Conservation (phyloP, 176 grass and related monocot genomes). For the Coix lacrymajobi region DNA sequence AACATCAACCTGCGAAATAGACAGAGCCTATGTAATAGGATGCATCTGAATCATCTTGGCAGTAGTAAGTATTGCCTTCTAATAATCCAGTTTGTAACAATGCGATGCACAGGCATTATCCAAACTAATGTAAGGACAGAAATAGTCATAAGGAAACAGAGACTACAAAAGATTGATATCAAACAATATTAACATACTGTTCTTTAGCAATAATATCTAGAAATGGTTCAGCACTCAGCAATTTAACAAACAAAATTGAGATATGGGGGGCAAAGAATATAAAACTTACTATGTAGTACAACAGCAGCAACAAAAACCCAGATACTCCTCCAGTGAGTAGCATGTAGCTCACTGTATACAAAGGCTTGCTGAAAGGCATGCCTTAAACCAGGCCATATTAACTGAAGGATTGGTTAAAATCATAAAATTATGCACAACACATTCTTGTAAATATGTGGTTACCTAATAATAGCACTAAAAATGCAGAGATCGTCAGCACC, state of each 20-base stretch:
- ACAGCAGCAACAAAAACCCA: constrained; percentile 61
- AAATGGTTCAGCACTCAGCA: not conserved
- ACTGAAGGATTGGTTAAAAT: constrained; percentile 11
- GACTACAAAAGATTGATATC: not conserved
- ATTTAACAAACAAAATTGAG: not conserved
- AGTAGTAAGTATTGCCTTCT: constrained; percentile 11
- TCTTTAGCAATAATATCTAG: not conserved
- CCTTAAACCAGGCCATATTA: constrained; percentile 43
- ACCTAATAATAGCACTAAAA: constrained; percentile 70
- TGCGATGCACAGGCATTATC: not conserved
- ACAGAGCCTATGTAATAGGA: not conserved
- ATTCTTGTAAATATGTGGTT: not conserved
- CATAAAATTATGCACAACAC: not conserved
- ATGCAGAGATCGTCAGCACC: constrained; percentile 52
- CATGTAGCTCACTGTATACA: constrained; percentile 93
- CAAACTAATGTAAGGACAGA: not conserved
- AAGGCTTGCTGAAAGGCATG: constrained; percentile 92
- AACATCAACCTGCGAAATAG: constrained; percentile 62
- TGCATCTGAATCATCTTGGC: not conserved
- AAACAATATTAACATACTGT: not conserved
- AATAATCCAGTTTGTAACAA: not conserved
- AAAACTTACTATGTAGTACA: constrained; percentile 80
- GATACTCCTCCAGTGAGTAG: constrained; percentile 73
- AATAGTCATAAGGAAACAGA: not conserved
- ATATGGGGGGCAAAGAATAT: not conserved